Evolutionary conservation across 306 rosid species (phyloP), one percentile per base, ranked within the genome.

Genomic region (Gynostemma pentaphyllum): DNA sequence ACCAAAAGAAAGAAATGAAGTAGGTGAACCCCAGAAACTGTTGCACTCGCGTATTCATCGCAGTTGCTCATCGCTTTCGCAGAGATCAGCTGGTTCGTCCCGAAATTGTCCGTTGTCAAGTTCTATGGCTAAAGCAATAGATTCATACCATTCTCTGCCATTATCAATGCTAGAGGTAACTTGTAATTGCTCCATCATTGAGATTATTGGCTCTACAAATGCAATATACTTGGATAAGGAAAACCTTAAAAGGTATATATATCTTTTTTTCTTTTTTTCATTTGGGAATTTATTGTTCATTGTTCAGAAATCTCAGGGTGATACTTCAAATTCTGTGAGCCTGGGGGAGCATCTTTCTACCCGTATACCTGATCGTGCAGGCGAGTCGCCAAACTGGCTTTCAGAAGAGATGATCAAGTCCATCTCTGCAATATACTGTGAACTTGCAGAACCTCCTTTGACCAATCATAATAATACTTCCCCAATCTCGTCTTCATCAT

Each of bases 361-460:
- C 66, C 68, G 66, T 77, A 72, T 67, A 65, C 68, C 74, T 40
- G 80, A 78, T 45, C 55, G 72, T 48, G 73, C 67, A 71, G 81
- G 75, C 19, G 86, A 88, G 71, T 80, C 96, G 15, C 88, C 94
- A 49, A 84, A 86, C 80, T 73, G 85, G 85, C 80, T 92, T 59
- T 88, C 95, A 5, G 98, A 88, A 82, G 94, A 86, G 78, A 86
- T 92, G 88, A 72, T 88, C 41, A 86, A 81, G 78, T 75, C 95
- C 72, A 86, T 92, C 74, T 72, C 96, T 29, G 83, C 79, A 12
- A 69, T 92, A 76, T 92, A 74, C 70, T 82, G 88, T 71, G 98
- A 86, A 79, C 90, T 85, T 62, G 62, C 88, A 18, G 95, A 91
- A 52, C 82, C 89, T 39, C 81, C 85, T 74, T 68, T 68, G 70